A percentile compares a stretch with the other conserved stretches of the same genome.
Conservation (phyloP, 306 rosid species). For the Mimosa pudica region DNA sequence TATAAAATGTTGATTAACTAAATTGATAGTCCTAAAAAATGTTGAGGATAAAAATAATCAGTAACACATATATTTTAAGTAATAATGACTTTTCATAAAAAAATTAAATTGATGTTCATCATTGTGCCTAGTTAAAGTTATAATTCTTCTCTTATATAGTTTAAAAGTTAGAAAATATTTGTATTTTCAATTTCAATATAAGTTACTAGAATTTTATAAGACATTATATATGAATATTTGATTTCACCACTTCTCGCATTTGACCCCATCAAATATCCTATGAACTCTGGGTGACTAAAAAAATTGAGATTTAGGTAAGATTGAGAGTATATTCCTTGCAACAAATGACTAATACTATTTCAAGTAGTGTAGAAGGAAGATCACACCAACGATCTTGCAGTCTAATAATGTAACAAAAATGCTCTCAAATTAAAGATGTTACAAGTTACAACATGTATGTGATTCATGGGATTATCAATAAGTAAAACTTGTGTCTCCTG, state of each 20-base stretch:
- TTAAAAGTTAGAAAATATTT: no score
- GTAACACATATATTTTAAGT: background rate
- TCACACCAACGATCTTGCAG: background rate
- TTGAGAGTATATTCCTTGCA: background rate
- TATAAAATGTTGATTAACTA: no score
- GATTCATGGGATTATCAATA: no score
- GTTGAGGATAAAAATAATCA: background rate
- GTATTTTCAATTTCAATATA: no score
- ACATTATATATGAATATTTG: background rate
- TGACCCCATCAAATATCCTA: background rate
- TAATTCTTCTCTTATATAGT: no score
- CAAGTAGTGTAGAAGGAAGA: background rate
- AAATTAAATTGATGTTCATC: background rate
- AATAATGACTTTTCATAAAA: no score
- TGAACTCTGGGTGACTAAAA: background rate
- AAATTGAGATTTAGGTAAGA: background rate
- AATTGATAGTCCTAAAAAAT: background rate
- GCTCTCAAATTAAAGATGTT: background rate
- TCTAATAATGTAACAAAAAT: background rate
- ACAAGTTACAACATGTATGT: no score
- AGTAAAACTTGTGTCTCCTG: background rate
- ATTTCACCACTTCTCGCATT: background rate
- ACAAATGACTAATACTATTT: no score
- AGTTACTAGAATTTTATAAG: no score
- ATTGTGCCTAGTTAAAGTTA: background rate